Evolutionary conservation across 2,329 filamentous ascomycete species (phyloP), one percentile per base, ranked within the genome.

Genomic region (Scedosporium apiospermum): DNA sequence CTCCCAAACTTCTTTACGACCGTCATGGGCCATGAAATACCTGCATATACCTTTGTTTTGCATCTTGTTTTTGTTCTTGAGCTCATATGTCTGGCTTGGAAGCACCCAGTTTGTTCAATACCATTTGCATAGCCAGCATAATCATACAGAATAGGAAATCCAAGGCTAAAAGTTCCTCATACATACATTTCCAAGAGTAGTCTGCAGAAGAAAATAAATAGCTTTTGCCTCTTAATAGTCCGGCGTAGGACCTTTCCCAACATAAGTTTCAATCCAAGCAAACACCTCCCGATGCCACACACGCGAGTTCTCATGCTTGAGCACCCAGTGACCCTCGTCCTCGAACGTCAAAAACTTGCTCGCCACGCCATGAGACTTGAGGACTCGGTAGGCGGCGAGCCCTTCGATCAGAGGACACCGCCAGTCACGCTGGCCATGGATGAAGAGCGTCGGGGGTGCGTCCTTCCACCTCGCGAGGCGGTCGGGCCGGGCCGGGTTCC

Each of bases 261-360:
- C 60, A 55, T 82, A 80, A 65, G 78, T 78, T 70, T 86, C 86
- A 67, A 89, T 85, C 82, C 84, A 91, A 65, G 85, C 84, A 62
- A 90, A 73, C 9, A 90, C 86, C 1, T 82, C 82, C 60, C 79
- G 78, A 69, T 91, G 84, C 88, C 88, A 91, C 55, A 88, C 74
- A 58, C 89, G 73, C 21, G 80, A 79, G 69, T 91, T 91, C 73
- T 90, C 88, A 1, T 82, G 82, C 65, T 88, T 86, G 58, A 87
- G 69, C 3, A 90, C 86, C 81, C 82, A 89, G 68, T 90, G 87
- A 60, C 87, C 85, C 73, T 91, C 88, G 70, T 90, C 88, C 0
- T 88, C 83, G 68, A 92, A 93, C 0, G 82, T 87, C 70, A 93
- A 68, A 64, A 91, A 86, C 64, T 85, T 82, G 65, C 86, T 89